Evolutionary conservation across 73 alveolate genomes (phyloP), one percentile per base, ranked within the genome.

Genomic region (Tetrahymena thermophila): DNA sequence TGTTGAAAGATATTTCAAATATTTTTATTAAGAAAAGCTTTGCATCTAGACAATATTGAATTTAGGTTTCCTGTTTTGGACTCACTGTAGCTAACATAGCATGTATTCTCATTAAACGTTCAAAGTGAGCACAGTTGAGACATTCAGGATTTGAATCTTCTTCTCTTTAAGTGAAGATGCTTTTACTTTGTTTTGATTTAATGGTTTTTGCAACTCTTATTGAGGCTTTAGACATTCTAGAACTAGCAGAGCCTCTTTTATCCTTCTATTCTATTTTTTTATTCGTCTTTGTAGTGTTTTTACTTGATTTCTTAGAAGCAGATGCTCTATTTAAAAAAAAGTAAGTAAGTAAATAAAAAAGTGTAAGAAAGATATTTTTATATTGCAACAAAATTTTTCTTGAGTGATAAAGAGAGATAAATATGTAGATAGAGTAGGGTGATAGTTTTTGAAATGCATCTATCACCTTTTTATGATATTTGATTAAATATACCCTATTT

Each of bases 101-200:
- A 95, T 99, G 99, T 55, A 99, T 98, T 96, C 99, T 98, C 95
- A 99, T 97, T 44, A 99, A 96, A 93, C 99, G 98, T 50, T 99
- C 99, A 96, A 96, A 98, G 95, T 99, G 99, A 57, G 99, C 98
- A 93, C 98, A 95, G 96, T 98, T 99, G 96, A 99, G 95, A 96
- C 97, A 97, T 83, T 97, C 97, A 35, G 99, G 99, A 85, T 99
- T 98, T 21, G 99, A 98, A 56, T 99, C 99, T 94, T 98, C 99
- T 95, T 98, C 98, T 85, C 99, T 96, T 96, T 98, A 97, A 13
- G 99, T 98, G 93, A 99, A 96, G 44, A 97, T 99, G 34, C 99
- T 98, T 95, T 98, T 98, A 16, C 99, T 98, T 94, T 97, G 93
- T 95, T 96, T 96, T 23, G 98, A 94, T 56, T 96, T 96, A 14